Base-by-base conservation (phyloP, 2,329 filamentous ascomycete species). In the Helicocarpus griseus region DNA sequence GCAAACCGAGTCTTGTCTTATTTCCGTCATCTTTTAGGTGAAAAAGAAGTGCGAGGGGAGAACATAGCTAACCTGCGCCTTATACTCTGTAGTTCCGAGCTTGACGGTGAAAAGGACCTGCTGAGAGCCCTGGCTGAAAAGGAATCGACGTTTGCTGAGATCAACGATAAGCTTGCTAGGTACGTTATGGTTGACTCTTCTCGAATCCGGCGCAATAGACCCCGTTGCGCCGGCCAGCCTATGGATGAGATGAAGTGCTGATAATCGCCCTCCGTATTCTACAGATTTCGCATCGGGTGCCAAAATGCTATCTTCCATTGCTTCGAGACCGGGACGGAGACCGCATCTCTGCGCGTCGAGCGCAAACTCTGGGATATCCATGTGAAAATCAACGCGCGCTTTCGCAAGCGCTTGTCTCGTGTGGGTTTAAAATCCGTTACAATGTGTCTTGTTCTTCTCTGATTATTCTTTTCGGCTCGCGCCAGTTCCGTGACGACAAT, bases 351-450 rank as follows among this genome's bases (percentile, higher is more conserved):
- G 56, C 77, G 81, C 52, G 77, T 85, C 49, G 89, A 95, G 66
- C 69, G 74, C 53, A 77, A 76, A 54, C 78, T 97, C 44, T 97
- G 91, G 91, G 76, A 81, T 54, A 78, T 81, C 49, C 91, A 97
- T 69, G 78, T 80, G 55, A 78, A 80, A 59, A 82, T 95, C 66
- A 94, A 93, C 65, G 77, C 76, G 59, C 82, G 84, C 63, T 95
- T 91, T 71, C 81, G 87, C 62, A 84, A 82, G 63, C 75, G 81
- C 51, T 73, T 91, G 56, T 74, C 76, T 58, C 77, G 77, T 58
- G 74, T 76, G 61, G 64, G 65, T 66, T 58, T 61, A 48, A 57
- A 46, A 49, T 47, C 33, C 14, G 22, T 13, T 29, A 24, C 28
- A 29, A 35, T 19, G 35, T 56, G 60, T 29, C 22, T 49, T 31